Percentiles rank a stretch among this genome's conserved stretches.
These are phyloP conservation scores for Favolaschia claudopus DNA, from an alignment of 768 basidiomycete species.

Conservation along the genomic window DNA sequence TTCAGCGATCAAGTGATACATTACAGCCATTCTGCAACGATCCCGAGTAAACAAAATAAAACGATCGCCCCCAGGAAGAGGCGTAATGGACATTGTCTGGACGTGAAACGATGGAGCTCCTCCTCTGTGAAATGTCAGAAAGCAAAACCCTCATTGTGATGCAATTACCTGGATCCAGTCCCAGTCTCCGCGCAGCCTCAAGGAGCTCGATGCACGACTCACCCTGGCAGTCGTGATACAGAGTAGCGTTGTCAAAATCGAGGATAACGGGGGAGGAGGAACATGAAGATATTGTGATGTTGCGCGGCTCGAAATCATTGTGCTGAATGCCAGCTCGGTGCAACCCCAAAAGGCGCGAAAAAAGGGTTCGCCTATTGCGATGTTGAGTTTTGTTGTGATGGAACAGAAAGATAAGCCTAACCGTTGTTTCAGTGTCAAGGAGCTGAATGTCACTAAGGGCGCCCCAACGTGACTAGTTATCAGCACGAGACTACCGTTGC, in stretches of 20 bases:
- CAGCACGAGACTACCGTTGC: not conserved
- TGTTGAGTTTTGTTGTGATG: not conserved
- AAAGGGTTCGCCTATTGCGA: not conserved
- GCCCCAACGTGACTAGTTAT: not conserved
- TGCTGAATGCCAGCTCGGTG: not conserved
- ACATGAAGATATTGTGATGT: constrained; percentile 2
- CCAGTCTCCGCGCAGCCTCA: not conserved
- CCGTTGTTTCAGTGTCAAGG: not conserved
- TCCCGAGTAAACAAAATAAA: no score
- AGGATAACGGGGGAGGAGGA: not conserved
- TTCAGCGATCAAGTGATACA: no score
- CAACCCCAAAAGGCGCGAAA: not conserved
- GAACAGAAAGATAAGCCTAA: not conserved
- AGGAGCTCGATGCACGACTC: constrained; percentile 5
- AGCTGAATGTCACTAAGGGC: not conserved
- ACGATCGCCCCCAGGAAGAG: no score
- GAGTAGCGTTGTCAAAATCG: constrained; percentile 7
- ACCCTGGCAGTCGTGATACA: not conserved
- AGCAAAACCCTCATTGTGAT: no score
- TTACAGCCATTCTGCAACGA: no score
- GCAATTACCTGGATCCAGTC: not conserved
- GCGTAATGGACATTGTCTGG: no score
- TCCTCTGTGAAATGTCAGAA: no score
- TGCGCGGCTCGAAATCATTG: constrained; percentile 7
- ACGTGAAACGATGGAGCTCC: no score